Base-by-base conservation (phyloP, 805 yeast genomes). In the Vanderwaltozyma tropicalis region DNA sequence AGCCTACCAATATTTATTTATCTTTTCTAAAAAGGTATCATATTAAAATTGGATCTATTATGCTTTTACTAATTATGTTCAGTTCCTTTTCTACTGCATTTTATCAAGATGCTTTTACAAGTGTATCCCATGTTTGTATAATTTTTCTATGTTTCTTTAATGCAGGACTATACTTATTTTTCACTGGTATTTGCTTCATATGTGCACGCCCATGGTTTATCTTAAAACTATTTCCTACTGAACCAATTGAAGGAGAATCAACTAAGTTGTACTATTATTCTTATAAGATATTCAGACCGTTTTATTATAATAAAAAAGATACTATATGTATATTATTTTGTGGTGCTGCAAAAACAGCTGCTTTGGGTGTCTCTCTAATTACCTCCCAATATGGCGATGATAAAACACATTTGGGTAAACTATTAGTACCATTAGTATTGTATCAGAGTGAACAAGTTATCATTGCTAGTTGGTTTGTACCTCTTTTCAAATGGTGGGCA, bases 301-400 rank as follows among this genome's bases (percentile, higher is more conserved):
- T 82, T 49, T 81, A 80, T 58, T 81, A 81, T 58, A 67, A 69
- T 49, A 72, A 78, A 47, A 58, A 65, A 36, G 95, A 87, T 51
- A 74, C 95, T 0, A 83, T 84, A 26, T 69, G 88, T 11, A 71
- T 87, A 35, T 72, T 86, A 80, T 69, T 85, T 41, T 84, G 95
- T 59, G 95, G 94, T 10, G 89, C 94, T 5, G 95, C 96, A 2
- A 87, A 86, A 58, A 86, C 95, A 1, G 95, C 94, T 0, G 95
- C 95, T 0, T 65, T 86, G 36, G 96, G 95, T 27, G 94, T 86
- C 4, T 81, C 94, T 1, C 65, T 86, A 35, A 68, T 81, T n/a
- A 68, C 87, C 1, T 74, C 89, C 0, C 89, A 82, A 55, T 86
- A 84, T 55, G 94, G 94, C 13, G 59, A 72, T 5, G 51, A 68